These are phyloP conservation scores for Piromyces finnis DNA, from an alignment of 192 early-diverging fungal genomes.

Conservation along the genomic window DNA sequence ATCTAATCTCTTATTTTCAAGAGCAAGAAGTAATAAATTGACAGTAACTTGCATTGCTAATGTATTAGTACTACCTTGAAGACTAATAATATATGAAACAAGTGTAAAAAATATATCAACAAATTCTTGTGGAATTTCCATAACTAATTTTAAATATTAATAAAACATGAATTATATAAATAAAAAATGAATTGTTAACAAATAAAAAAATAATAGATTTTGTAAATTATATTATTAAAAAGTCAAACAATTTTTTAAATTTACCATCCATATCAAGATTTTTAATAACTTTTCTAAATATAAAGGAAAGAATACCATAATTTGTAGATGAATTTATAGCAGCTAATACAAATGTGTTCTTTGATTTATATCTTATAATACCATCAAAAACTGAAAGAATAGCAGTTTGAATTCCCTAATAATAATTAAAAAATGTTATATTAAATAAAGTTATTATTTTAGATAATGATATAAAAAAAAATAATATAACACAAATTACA, in stretches of 20 bases:
- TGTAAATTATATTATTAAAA: too few species aligned
- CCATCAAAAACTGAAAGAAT: constrained; percentile 69
- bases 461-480: too few species aligned
- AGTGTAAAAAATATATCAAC: constrained; percentile 69
- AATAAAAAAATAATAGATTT: too few species aligned
- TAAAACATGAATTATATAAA: too few species aligned
- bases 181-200: too few species aligned
- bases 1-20: not conserved
- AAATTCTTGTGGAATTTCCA: constrained; percentile 42
- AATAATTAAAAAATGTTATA: too few species aligned
- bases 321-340: constrained; percentile 83
- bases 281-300: constrained; percentile 53
- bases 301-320: constrained; percentile 74
- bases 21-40: not conserved
- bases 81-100: constrained; percentile 56
- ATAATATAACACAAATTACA: constrained; percentile 5
- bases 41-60: not conserved
- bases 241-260: not conserved
- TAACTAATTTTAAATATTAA: not conserved
- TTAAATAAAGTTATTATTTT: too few species aligned
- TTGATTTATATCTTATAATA: constrained; percentile 56
- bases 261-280: constrained; percentile 16
- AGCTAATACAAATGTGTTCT: constrained; percentile 59
- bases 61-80: constrained; percentile 60
- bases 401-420: constrained; percentile 54